These are phyloP conservation scores for Trichophaea hybrida DNA, from an alignment of 2,329 filamentous ascomycete genomes.

Conservation along the genomic window DNA sequence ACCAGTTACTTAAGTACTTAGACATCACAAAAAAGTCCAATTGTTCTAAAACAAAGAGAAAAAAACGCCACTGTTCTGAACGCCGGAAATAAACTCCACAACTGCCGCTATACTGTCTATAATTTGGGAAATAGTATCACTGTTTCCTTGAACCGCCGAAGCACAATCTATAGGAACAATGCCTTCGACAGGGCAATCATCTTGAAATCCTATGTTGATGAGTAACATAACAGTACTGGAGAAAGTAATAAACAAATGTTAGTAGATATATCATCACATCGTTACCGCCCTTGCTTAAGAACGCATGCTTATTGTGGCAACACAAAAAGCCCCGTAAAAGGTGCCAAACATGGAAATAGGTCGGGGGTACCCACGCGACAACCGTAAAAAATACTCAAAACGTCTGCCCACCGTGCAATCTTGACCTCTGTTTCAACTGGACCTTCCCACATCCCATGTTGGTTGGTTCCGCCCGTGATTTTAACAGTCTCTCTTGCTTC, in stretches of 20 bases:
- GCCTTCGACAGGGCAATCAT: not conserved
- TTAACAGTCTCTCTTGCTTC: slow-evolving; percentile 9
- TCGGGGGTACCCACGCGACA: slow-evolving; percentile 29
- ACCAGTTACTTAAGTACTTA: too few species aligned
- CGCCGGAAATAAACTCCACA: not conserved
- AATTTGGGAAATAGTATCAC: not conserved
- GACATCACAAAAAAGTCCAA: too few species aligned
- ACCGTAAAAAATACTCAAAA: slow-evolving; percentile 42
- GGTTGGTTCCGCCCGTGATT: slow-evolving; percentile 11
- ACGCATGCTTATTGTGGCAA: not conserved
- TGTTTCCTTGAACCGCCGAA: not conserved
- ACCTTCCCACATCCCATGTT: slow-evolving; percentile 23
- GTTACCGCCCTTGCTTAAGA: not conserved
- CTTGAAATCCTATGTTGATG: not conserved
- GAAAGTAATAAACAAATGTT: not conserved
- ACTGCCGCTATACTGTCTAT: not conserved
- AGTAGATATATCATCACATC: not conserved
- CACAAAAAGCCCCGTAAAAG: not conserved
- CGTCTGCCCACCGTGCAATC: slow-evolving; percentile 41
- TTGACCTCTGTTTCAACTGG: slow-evolving; percentile 47
- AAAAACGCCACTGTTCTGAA: not conserved
- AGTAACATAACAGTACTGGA: not conserved
- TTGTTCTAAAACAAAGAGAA: too few species aligned
- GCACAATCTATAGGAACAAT: too few species aligned
- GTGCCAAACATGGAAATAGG: not conserved